Conservation (phyloP, 2,329 filamentous ascomycete genomes). For the Mollisia scopiformis region DNA sequence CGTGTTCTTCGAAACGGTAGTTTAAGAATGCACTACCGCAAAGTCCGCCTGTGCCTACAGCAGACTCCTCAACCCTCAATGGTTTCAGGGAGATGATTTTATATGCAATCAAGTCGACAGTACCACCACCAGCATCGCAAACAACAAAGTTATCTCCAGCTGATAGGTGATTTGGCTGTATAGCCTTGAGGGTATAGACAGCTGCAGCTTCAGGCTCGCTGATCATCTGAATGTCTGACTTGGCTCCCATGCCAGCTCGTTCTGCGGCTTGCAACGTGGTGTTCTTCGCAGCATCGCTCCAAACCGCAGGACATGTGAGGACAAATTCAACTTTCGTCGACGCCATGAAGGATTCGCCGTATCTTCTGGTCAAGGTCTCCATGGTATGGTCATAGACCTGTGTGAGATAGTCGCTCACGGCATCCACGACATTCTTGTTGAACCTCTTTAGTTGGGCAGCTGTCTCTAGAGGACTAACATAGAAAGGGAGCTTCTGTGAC, state of each 20-base stretch:
- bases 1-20: constrained; percentile 79
- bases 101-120: constrained; percentile 79
- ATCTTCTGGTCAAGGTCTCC: constrained; percentile 73
- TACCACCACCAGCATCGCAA: constrained; percentile 60
- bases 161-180: constrained; percentile 73
- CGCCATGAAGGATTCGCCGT: constrained; percentile 79
- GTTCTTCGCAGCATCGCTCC: constrained; percentile 85
- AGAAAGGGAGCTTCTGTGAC: constrained; percentile 79
- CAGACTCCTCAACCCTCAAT: constrained; percentile 75
- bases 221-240: constrained; percentile 75
- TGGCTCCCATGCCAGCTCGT: constrained; percentile 75
- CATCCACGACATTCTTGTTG: constrained; percentile 78
- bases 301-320: constrained; percentile 80
- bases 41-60: constrained; percentile 76
- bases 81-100: constrained; percentile 76
- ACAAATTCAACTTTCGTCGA: constrained; percentile 78
- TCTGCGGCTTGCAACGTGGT: constrained; percentile 79
- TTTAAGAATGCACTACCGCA: constrained; percentile 82
- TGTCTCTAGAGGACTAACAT: constrained; percentile 77
- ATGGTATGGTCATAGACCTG: constrained; percentile 79
- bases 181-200: constrained; percentile 78
- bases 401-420: constrained; percentile 78
- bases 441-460: constrained; percentile 74
- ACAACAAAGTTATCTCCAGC: constrained; percentile 65
- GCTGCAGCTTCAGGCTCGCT: constrained; percentile 81